These are phyloP conservation scores for Kluyveromyces wickerhamii DNA, from an alignment of 805 yeast species.

Conservation along the genomic window DNA sequence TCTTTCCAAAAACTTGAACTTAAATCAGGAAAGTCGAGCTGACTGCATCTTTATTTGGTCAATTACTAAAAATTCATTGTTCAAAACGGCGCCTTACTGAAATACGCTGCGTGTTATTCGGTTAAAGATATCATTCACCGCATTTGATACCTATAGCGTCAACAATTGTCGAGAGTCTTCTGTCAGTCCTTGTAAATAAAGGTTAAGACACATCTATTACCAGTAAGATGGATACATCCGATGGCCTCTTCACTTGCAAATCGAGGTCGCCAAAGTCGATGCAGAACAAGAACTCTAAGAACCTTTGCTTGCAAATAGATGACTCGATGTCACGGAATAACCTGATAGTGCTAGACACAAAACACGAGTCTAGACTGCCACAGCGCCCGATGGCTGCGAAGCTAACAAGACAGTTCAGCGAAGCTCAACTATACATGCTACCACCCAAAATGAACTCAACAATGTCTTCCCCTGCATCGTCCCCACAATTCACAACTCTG, in stretches of 20 bases:
- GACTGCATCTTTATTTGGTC: too few species aligned
- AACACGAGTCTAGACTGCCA: background rate
- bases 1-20: too few species aligned
- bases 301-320: constrained; percentile 17
- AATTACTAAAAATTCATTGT: too few species aligned
- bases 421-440: constrained; percentile 19
- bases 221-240: background rate
- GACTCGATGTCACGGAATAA: constrained; percentile 6
- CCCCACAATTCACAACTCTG: background rate
- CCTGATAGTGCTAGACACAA: background rate
- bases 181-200: too few species aligned
- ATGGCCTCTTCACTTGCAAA: background rate
- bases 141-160: too few species aligned
- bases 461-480: constrained; percentile 7
- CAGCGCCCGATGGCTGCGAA: constrained; percentile 1
- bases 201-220: too few species aligned
- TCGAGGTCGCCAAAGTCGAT: constrained; percentile 15
- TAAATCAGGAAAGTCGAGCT: too few species aligned
- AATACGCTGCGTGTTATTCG: too few species aligned
- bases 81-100: too few species aligned
- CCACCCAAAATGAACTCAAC: constrained; percentile 8
- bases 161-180: too few species aligned
- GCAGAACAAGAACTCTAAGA: constrained; percentile 26
- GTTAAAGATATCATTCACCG: too few species aligned
- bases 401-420: constrained; percentile 11